Conservation (phyloP, 1,284 basidiomycete genomes). For the Meira nashicola region DNA sequence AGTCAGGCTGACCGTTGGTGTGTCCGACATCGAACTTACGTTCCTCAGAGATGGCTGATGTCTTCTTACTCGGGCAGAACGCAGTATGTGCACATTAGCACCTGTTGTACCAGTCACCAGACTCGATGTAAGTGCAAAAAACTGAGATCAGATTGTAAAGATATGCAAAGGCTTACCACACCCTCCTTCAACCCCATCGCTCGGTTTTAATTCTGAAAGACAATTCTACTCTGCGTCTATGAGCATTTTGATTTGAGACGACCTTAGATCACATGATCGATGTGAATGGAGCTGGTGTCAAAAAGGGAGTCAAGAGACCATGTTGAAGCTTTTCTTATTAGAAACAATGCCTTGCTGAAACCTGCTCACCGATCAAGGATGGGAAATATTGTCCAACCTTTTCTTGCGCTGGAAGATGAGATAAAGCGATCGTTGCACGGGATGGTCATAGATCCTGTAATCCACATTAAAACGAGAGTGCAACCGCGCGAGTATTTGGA, state of each 20-base stretch:
- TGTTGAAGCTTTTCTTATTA: too few relatives aligned
- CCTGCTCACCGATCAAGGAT: too few relatives aligned
- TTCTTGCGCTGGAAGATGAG: too few relatives aligned
- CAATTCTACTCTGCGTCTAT: not conserved
- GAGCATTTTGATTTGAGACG: not conserved
- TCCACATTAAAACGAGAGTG: too few relatives aligned
- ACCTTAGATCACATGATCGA: not conserved
- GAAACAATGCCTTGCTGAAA: too few relatives aligned
- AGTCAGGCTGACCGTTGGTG: not conserved
- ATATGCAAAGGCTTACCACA: not conserved
- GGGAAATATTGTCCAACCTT: too few relatives aligned
- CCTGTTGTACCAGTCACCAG: not conserved
- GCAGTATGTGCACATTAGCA: constrained; percentile 1
- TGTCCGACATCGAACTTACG: not conserved
- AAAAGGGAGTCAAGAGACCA: not conserved
- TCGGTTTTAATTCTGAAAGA: not conserved
- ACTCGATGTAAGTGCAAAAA: constrained; percentile 2
- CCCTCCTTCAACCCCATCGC: not conserved
- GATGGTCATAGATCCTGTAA: too few relatives aligned
- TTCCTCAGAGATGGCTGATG: constrained; percentile 4
- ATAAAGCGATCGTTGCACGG: too few relatives aligned
- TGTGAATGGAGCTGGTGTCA: not conserved
- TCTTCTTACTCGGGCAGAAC: not conserved
- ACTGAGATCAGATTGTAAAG: too few relatives aligned
- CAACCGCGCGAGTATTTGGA: too few relatives aligned